phyloP scores from a whole-genome alignment of 805 yeast species.

The Monosporozyma servazzii region DNA sequence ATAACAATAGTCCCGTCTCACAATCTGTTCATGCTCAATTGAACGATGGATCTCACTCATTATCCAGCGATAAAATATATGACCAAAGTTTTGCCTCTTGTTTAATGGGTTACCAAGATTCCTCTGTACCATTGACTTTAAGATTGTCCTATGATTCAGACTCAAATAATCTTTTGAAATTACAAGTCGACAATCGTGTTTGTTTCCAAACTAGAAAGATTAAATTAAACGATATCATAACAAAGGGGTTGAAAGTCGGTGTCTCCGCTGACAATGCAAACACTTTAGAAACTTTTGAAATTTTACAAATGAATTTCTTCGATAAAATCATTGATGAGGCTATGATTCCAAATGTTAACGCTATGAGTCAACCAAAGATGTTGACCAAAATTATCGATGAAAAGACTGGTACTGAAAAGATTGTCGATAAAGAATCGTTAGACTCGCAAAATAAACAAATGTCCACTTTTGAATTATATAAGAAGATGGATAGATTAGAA shows the following conservation, averaged over 20 bases:
- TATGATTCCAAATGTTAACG: slow-evolving; percentile 45
- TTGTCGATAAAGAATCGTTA: slow-evolving; percentile 22
- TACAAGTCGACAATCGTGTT: slow-evolving; percentile 63
- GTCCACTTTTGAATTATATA: slow-evolving; percentile 21
- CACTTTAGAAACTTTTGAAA: slow-evolving; percentile 54
- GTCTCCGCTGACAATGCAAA: slow-evolving; percentile 40
- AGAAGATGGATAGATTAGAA: slow-evolving; percentile 28
- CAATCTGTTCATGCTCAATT: slow-evolving; percentile 49
- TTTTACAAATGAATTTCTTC: slow-evolving; percentile 50
- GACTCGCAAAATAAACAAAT: slow-evolving; percentile 19
- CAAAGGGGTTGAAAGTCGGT: slow-evolving; percentile 38
- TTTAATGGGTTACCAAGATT: slow-evolving; percentile 49
- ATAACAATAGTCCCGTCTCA: slow-evolving; percentile 39
- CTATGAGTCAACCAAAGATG: slow-evolving; percentile 39
- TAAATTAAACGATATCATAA: slow-evolving; percentile 30
- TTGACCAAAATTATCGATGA: slow-evolving; percentile 34
- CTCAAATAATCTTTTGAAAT: slow-evolving; percentile 37
- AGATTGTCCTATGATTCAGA: slow-evolving; percentile 47
- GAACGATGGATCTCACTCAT: slow-evolving; percentile 45
- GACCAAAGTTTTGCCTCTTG: slow-evolving; percentile 45
- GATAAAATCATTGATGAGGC: slow-evolving; percentile 46
- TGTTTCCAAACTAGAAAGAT: slow-evolving; percentile 59
- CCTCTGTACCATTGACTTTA: slow-evolving; percentile 60
- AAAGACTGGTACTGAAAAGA: slow-evolving; percentile 29
- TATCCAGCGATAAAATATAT: slow-evolving; percentile 22